phyloP scores from a whole-genome alignment of 2,329 filamentous ascomycete genomes.

The Aspergillus brasiliensis region DNA sequence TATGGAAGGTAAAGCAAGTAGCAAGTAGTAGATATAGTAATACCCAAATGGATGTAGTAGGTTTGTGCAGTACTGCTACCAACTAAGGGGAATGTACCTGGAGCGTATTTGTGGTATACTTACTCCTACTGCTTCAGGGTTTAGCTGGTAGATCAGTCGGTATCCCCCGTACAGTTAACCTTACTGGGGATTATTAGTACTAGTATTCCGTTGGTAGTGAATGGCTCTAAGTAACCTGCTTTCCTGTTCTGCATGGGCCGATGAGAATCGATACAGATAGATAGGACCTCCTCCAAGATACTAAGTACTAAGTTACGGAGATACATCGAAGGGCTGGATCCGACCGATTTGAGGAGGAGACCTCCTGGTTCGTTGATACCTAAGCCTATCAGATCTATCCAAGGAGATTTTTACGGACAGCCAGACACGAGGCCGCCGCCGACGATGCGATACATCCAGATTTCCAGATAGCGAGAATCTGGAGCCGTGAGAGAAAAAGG shows the following conservation, averaged over 20 bases:
- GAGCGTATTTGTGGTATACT: no score
- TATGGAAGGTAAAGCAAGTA: no score
- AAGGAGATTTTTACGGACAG: not conserved
- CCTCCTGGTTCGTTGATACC: not conserved
- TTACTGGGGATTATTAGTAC: no score
- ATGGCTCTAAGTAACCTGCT: not conserved
- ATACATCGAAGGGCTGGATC: slow-evolving; percentile 10
- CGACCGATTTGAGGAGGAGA: not conserved
- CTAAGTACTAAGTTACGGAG: no score
- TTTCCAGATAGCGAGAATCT: not conserved
- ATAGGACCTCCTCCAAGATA: not conserved
- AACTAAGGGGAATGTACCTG: no score
- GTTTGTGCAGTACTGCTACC: no score
- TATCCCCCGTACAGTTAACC: no score
- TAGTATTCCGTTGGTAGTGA: no score
- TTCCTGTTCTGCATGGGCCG: not conserved
- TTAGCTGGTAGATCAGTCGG: no score
- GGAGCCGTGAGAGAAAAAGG: not conserved
- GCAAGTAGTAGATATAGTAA: no score
- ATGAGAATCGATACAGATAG: not conserved
- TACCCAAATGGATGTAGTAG: no score
- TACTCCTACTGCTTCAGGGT: no score
- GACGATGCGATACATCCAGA: not conserved
- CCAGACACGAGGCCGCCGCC: slow-evolving; percentile 11
- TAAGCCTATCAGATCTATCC: not conserved